phyloP scores from a whole-genome alignment of 169 alveolate genomes.

The Cyclospora cayetanensis region DNA sequence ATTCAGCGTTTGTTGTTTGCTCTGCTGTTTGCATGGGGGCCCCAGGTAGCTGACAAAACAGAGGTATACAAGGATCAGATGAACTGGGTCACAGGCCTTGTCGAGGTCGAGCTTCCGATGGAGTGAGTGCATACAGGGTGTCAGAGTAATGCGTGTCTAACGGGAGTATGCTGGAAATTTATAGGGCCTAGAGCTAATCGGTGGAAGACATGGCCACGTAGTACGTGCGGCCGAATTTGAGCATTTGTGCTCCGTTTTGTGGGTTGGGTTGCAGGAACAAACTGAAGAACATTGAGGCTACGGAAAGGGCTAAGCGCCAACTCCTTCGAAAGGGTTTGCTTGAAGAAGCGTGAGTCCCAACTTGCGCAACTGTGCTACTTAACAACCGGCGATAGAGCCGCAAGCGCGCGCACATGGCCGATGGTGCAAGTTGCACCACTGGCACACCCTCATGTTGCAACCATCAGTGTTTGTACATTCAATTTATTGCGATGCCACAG shows the following conservation, averaged over 20 bases:
- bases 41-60: constrained; percentile 66
- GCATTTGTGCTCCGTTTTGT: neutral
- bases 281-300: constrained; percentile 76
- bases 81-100: constrained; percentile 76
- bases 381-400: neutral
- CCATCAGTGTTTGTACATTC: neutral
- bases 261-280: constrained; percentile 52
- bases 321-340: constrained; percentile 66
- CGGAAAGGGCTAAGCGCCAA: constrained; percentile 75
- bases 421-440: neutral
- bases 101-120: constrained; percentile 73
- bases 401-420: neutral
- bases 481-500: neutral
- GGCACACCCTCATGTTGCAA: neutral
- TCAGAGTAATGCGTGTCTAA: neutral
- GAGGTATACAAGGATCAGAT: constrained; percentile 68
- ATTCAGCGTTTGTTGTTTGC: neutral
- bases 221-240: neutral
- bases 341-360: constrained; percentile 61
- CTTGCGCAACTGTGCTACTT: too few species aligned
- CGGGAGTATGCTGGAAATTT: neutral
- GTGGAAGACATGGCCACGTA: neutral
- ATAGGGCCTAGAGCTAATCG: neutral
- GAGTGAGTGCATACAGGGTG: constrained; percentile 35
- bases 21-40: neutral